Evolutionary conservation across 768 basidiomycete species (phyloP), one percentile per base, ranked within the genome.

Genomic region (Kwoniella sp.): DNA sequence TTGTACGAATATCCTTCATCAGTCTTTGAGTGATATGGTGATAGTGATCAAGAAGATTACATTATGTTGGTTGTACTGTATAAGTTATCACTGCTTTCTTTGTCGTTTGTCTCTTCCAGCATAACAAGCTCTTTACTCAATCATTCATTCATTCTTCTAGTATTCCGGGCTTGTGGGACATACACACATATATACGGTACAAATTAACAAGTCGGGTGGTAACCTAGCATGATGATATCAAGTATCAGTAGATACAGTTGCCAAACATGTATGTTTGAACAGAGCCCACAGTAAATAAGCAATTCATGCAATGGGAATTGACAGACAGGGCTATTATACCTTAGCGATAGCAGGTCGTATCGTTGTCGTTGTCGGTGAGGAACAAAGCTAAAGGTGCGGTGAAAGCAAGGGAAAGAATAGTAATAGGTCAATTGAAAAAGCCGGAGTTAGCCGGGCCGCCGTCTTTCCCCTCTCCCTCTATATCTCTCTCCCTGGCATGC

Each of bases 221-320:
- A 44, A 44, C 40, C 40, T 44, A 44, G 40, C 40, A 44, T 44
- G 40, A 44, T 44, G 40, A 44, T 44, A 44, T 44, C 40, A 44
- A 33, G 33, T 6, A 33, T 33, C 33, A 33, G 33, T 6, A n/a
- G n/a, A n/a, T n/a, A n/a, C n/a, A n/a, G n/a, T n/a, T n/a, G n/a
- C n/a, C n/a, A n/a, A n/a, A n/a, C n/a, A n/a, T n/a, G n/a, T n/a
- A n/a, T n/a, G n/a, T n/a, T 33, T 33, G 7, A 33, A 33, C 13
- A 33, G 33, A 33, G 33, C 33, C 33, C n/a, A n/a, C n/a, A n/a
- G n/a, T n/a, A n/a, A n/a, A n/a, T n/a, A n/a, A n/a, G n/a, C n/a
- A n/a, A n/a, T n/a, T n/a, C n/a, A n/a, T n/a, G n/a, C n/a, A n/a
- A n/a, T n/a, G n/a, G n/a, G n/a, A n/a, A n/a, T n/a, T n/a, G n/a